A percentile compares a stretch with the other conserved stretches of the same genome.
Evolutionary conservation across 2,329 filamentous ascomycete species (phyloP).

Genomic region (Elsinoe australis): DNA sequence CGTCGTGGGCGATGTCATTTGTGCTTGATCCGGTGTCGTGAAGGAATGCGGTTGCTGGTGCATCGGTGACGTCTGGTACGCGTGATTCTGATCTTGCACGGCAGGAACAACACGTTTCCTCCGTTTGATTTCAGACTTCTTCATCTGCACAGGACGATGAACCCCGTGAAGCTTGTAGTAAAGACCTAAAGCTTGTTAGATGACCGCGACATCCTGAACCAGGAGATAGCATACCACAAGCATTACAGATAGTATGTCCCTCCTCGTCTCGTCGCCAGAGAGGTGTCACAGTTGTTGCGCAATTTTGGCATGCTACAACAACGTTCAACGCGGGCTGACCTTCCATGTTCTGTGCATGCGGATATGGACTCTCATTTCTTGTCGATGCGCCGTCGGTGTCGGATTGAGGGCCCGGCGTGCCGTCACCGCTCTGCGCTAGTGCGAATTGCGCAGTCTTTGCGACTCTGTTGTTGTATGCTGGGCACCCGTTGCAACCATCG

Average conservation of each 20-base stretch:
- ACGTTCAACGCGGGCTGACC: slow-evolving; percentile 45
- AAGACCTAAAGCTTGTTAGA: slow-evolving; percentile 69
- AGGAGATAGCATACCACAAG: slow-evolving; percentile 89
- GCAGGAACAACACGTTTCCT: slow-evolving; percentile 90
- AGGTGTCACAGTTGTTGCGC: slow-evolving; percentile 90
- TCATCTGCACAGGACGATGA: slow-evolving; percentile 95
- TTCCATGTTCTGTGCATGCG: slow-evolving; percentile 19
- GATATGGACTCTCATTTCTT: slow-evolving; percentile 17
- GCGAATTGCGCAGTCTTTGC: slow-evolving; percentile 74
- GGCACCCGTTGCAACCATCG: slow-evolving; percentile 89
- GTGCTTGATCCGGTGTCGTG: slow-evolving; percentile 37
- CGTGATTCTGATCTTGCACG: slow-evolving; percentile 42
- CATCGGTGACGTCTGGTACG: slow-evolving; percentile 22
- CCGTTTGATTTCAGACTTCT: slow-evolving; percentile 93
- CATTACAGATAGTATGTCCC: slow-evolving; percentile 96
- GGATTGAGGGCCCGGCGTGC: background rate
- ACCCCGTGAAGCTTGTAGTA: slow-evolving; percentile 95
- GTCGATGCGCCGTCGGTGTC: slow-evolving; percentile 12
- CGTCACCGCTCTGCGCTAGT: slow-evolving; percentile 37
- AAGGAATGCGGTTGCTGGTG: slow-evolving; percentile 43
- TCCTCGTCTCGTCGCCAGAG: slow-evolving; percentile 91
- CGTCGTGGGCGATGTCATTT: slow-evolving; percentile 7
- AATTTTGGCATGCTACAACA: slow-evolving; percentile 92
- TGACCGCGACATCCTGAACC: too few species aligned
- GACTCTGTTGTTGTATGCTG: slow-evolving; percentile 93